These are phyloP conservation scores for Benincasa hispida DNA, from an alignment of 306 rosid species.

Conservation along the genomic window DNA sequence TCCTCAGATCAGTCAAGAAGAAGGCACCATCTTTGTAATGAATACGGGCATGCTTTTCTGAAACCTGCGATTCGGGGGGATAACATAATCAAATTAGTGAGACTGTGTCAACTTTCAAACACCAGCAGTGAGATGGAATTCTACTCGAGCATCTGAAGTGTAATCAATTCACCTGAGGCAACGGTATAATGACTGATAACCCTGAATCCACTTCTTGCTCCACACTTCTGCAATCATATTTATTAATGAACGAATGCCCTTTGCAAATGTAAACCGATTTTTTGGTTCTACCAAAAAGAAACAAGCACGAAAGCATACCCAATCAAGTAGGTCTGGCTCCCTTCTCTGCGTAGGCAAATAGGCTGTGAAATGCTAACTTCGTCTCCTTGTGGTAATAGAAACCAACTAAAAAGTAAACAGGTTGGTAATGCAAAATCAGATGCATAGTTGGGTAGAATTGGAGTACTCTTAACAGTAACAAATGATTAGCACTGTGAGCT, in stretches of 20 bases:
- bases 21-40: conserved; percentile 63
- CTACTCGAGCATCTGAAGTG: neutral
- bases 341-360: conserved; percentile 46
- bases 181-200: conserved; percentile 37
- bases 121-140: no score
- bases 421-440: neutral
- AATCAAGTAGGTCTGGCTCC: conserved; percentile 36
- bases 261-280: neutral
- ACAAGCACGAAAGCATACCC: conserved; percentile 36
- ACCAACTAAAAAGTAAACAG: conserved; percentile 46
- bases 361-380: conserved; percentile 35
- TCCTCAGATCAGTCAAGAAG: conserved; percentile 64
- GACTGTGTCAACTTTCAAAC: neutral
- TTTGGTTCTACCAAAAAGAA: neutral
- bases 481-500: conserved; percentile 10
- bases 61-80: conserved; percentile 32
- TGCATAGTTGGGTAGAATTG: neutral
- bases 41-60: conserved; percentile 59
- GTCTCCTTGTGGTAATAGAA: conserved; percentile 51
- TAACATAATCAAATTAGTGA: neutral
- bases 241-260: conserved; percentile 2
- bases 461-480: neutral
- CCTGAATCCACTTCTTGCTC: conserved; percentile 24
- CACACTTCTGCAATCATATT: conserved; percentile 30
- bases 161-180: conserved; percentile 43